phyloP scores from a whole-genome alignment of 768 basidiomycete genomes.

The Hortiboletus flavorubellus region DNA sequence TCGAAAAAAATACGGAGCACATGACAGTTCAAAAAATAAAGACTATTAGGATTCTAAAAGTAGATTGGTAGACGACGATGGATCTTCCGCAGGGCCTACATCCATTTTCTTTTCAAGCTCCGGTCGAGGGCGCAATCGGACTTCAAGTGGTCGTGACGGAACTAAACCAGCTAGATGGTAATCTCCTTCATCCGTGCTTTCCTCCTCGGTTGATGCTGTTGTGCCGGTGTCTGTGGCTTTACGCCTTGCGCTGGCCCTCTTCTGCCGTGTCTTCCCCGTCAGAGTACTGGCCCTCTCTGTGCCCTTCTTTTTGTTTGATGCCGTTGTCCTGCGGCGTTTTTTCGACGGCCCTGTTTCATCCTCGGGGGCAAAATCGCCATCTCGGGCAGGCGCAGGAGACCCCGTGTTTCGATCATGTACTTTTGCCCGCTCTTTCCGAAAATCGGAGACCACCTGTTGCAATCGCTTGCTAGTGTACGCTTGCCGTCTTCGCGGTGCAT shows the following conservation, averaged over 20 bases:
- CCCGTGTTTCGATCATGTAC: conserved; percentile 13
- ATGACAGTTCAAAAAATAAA: not conserved
- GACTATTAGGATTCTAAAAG: conserved; percentile 1
- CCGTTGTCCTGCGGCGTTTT: conserved; percentile 32
- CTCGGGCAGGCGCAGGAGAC: conserved; percentile 21
- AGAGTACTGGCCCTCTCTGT: not conserved
- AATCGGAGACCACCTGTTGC: conserved; percentile 82
- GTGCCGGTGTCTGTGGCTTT: not conserved
- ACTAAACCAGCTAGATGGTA: not conserved
- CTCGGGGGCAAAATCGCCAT: conserved; percentile 26
- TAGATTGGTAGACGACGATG: conserved; percentile 1
- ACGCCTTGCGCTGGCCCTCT: not conserved
- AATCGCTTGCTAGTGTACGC: conserved; percentile 84
- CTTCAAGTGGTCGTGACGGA: conserved; percentile 25
- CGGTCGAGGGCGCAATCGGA: conserved; percentile 41
- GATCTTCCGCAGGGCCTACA: conserved; percentile 6
- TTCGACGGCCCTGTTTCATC: conserved; percentile 25
- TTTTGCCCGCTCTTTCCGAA: conserved; percentile 48
- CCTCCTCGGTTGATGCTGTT: conserved; percentile 9
- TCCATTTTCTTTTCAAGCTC: conserved; percentile 30
- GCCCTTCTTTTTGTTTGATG: conserved; percentile 9
- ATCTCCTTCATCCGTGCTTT: conserved; percentile 18
- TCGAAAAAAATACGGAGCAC: not conserved
- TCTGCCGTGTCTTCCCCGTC: conserved; percentile 3
- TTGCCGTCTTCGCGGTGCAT: conserved; percentile 75